These are phyloP conservation scores for Rosa persica DNA, from an alignment of 306 rosid genomes.

Conservation along the genomic window DNA sequence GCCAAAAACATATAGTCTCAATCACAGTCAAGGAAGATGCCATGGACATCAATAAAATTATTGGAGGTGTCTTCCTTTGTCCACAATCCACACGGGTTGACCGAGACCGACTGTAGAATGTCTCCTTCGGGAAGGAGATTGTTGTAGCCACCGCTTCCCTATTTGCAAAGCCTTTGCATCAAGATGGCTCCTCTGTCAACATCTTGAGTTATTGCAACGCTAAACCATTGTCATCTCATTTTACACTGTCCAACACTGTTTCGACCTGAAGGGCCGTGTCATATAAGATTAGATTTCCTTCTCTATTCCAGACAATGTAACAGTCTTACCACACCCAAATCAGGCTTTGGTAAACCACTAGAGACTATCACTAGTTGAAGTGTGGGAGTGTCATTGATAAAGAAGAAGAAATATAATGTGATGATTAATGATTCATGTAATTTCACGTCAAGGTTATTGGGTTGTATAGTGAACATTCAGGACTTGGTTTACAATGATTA, in stretches of 20 bases:
- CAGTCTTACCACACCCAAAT: no score
- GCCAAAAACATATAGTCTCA: slow-evolving; percentile 62
- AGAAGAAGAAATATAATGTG: not conserved
- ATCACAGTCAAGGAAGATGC: slow-evolving; percentile 81
- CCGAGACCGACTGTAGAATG: slow-evolving; percentile 84
- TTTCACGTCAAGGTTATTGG: no score
- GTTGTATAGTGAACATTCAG: not conserved
- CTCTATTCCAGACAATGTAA: not conserved
- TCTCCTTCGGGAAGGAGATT: slow-evolving; percentile 65
- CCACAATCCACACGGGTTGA: slow-evolving; percentile 51
- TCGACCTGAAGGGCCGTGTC: slow-evolving; percentile 50
- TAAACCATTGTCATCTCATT: slow-evolving; percentile 88
- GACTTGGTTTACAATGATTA: not conserved
- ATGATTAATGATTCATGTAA: slow-evolving; percentile 24
- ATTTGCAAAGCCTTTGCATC: slow-evolving; percentile 90
- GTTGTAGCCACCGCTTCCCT: slow-evolving; percentile 64
- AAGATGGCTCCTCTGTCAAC: slow-evolving; percentile 89
- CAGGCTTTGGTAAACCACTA: no score
- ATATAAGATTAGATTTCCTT: not conserved
- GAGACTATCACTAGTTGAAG: no score
- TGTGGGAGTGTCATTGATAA: not conserved
- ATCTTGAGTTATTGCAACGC: slow-evolving; percentile 89
- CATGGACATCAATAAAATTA: slow-evolving; percentile 77
- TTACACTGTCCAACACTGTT: slow-evolving; percentile 52
- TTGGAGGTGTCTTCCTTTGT: slow-evolving; percentile 90